Percentiles rank a stretch among this genome's conserved stretches.
Conservation (phyloP, 2,329 filamentous ascomycete species). For the Diplodia mutila region DNA sequence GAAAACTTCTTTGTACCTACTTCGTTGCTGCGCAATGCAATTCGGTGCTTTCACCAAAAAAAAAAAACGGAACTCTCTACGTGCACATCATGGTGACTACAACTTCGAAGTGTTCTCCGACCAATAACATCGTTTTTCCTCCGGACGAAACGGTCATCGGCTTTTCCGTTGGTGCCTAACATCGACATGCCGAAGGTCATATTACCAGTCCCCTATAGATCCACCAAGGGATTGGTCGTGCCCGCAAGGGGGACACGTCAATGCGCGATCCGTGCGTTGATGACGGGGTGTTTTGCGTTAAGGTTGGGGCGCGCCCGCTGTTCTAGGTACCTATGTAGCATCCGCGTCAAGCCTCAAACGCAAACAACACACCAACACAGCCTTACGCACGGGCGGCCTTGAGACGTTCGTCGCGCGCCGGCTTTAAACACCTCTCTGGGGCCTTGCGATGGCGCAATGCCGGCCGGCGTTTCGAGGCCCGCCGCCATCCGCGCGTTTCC, state of each 20-base stretch:
- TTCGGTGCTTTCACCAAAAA: slow-evolving; percentile 8
- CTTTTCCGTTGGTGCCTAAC: background rate
- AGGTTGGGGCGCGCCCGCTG: background rate
- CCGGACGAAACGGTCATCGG: background rate
- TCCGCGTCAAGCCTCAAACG: background rate
- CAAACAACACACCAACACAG: background rate
- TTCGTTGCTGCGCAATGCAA: slow-evolving; percentile 20
- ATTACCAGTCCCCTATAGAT: background rate
- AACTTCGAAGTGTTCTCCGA: background rate
- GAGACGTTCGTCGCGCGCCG: background rate
- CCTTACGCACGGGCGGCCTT: slow-evolving; percentile 4
- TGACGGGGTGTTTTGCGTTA: slow-evolving; percentile 18
- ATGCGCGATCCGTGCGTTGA: background rate
- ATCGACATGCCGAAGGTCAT: background rate
- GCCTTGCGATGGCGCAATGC: background rate
- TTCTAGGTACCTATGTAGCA: background rate
- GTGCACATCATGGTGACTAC: background rate
- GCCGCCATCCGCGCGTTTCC: too few species aligned
- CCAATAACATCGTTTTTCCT: background rate
- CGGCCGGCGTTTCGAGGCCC: too few species aligned
- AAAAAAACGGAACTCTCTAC: background rate
- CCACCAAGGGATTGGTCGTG: background rate
- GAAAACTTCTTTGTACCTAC: slow-evolving; percentile 17
- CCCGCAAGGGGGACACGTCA: background rate
- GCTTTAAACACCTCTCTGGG: too few species aligned